Conservation (phyloP, 2,329 filamentous ascomycete species). For the Onygenales sp. region DNA sequence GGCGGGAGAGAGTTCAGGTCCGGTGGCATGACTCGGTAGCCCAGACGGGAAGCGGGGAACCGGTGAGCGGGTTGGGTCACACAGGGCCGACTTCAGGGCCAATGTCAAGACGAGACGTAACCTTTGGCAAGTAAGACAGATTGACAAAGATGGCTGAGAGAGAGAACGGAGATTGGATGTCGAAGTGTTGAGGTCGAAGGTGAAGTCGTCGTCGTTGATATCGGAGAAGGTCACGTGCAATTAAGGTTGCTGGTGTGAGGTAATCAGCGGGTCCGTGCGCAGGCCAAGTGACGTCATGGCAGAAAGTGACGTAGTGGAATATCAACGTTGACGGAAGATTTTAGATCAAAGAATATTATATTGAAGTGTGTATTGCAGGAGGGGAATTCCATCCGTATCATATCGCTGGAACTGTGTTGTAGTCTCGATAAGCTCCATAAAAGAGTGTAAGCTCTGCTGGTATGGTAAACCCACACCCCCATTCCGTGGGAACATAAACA, state of each 20-base stretch:
- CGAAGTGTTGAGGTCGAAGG: background rate
- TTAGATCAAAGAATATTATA: too few species aligned
- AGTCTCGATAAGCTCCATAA: too few species aligned
- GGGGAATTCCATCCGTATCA: too few species aligned
- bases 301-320: background rate
- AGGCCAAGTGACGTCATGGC: background rate
- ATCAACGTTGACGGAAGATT: background rate
- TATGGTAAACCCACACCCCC: too few species aligned
- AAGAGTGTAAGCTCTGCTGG: too few species aligned
- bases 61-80: background rate
- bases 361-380: too few species aligned
- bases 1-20: slow-evolving; percentile 63
- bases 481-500: too few species aligned
- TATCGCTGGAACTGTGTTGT: too few species aligned
- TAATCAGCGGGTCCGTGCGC: background rate
- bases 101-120: background rate
- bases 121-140: background rate
- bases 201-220: background rate
- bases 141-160: background rate
- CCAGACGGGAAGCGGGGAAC: background rate
- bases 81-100: background rate
- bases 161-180: background rate
- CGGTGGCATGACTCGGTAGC: slow-evolving; percentile 50
- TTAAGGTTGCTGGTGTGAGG: background rate
- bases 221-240: background rate